Evolutionary conservation across 2,329 filamentous ascomycete genomes (phyloP), one percentile per base, ranked within the genome.

Genomic region (Xylaria sp.): DNA sequence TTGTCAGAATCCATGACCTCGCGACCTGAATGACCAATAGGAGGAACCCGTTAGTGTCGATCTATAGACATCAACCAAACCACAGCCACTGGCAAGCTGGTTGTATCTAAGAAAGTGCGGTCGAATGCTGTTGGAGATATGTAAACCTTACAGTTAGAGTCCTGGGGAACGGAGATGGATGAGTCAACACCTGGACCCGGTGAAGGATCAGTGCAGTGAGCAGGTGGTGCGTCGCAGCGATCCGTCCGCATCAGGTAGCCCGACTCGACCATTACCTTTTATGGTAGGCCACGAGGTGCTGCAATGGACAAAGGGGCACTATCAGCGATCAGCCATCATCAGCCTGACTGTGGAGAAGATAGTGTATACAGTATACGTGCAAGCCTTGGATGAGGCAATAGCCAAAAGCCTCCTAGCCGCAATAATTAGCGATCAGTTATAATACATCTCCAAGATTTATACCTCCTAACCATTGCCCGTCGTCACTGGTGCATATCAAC

Each of bases 221-320:
- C 59, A 51, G 49, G 20, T 62, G 49, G 48, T 59, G 53, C n/a
- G 59, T 62, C 26, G 26, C 44, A 64, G 28, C 38, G 33, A 48
- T 9, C 13, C 59, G 54, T 64, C 60, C 57, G 58, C 61, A 65
- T 65, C 44, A 65, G 61, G 68, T 62, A 70, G 61, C 17, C 65
- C 60, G 65, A 49, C 44, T 67, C 44, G 56, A 64, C 56, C 28
- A 65, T 69, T 68, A 46, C 68, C 65, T 68, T n/a, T 68, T 70
- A 65, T 46, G 65, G 68, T 62, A 70, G 68, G 68, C 68, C 65
- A 70, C 65, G 65, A 68, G 68, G 61, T 49, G 59, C 58, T 53
- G 57, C 44, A 46, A 17, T 62, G 40, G 65, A 62, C 65, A 67
- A 67, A 70, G 65, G 61, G 68, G 68, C 59, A 58, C 58, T 46